phyloP scores from a whole-genome alignment of 495 filamentous ascomycete genomes.

The Cryomyces minteri region DNA sequence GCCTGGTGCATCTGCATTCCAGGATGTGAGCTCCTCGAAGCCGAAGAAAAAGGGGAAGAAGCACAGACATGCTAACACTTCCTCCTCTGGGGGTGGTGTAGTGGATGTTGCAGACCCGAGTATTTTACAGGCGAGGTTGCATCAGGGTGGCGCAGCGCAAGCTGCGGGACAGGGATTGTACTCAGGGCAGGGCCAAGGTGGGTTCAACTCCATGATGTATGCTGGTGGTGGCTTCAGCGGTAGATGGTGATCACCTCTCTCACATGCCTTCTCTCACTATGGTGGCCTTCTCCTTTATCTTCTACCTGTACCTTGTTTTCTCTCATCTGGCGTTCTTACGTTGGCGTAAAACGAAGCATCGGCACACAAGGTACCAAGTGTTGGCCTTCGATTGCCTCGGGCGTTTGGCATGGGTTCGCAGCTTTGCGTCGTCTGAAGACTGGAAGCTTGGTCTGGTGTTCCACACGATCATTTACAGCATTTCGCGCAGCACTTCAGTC shows the following conservation, averaged over 20 bases:
- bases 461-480: too few relatives aligned
- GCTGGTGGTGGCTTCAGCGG: slow-evolving; percentile 38
- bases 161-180: slow-evolving; percentile 67
- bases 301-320: too few relatives aligned
- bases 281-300: too few relatives aligned
- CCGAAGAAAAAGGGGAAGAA: slow-evolving; percentile 99
- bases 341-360: too few relatives aligned
- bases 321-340: too few relatives aligned
- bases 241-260: slow-evolving; percentile 6
- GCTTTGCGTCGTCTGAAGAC: neutral
- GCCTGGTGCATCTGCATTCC: slow-evolving; percentile 58
- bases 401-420: neutral
- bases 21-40: slow-evolving; percentile 74
- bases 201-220: slow-evolving; percentile 92
- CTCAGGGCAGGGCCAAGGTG: slow-evolving; percentile 91
- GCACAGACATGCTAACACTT: slow-evolving; percentile 99
- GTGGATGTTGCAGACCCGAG: slow-evolving; percentile 99
- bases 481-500: too few relatives aligned
- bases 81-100: slow-evolving; percentile 95
- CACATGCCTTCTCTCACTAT: too few relatives aligned
- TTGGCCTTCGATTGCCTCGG: neutral
- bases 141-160: slow-evolving; percentile 54
- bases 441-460: too few relatives aligned
- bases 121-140: slow-evolving; percentile 96
- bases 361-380: neutral